These are phyloP conservation scores for Lolium multiflorum DNA, from an alignment of 176 grass and related monocot genomes.

Conservation along the genomic window DNA sequence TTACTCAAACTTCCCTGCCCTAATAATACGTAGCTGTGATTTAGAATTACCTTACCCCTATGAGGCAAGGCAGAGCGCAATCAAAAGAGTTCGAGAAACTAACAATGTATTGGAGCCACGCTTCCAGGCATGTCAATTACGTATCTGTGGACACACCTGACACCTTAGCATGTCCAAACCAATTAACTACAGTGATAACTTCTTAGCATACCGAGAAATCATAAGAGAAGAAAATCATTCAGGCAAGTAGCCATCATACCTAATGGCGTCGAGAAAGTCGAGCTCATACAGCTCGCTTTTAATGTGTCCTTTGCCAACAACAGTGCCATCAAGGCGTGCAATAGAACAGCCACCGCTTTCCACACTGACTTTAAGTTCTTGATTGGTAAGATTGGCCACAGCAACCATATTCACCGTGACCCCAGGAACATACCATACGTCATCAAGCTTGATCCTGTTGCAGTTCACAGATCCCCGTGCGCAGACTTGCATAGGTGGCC, in stretches of 20 bases:
- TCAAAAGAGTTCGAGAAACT: not conserved
- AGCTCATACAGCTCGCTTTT: not conserved
- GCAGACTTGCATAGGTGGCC: constrained; percentile 16
- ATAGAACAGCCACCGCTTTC: not conserved
- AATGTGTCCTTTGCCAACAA: not conserved
- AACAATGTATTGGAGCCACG: not conserved
- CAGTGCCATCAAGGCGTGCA: not conserved
- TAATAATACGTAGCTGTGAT: not conserved
- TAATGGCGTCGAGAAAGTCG: not conserved
- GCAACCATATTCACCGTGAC: not conserved
- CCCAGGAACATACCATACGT: constrained; percentile 29
- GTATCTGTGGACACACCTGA: not conserved
- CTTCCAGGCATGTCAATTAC: not conserved
- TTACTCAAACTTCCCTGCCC: not conserved
- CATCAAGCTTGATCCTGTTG: constrained; percentile 1
- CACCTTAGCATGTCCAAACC: not conserved
- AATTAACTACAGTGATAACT: not conserved
- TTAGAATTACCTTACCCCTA: not conserved
- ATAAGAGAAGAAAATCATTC: not conserved
- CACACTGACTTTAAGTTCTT: not conserved
- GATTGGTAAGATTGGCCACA: not conserved
- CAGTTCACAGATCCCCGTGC: constrained; percentile 14
- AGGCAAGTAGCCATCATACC: not conserved
- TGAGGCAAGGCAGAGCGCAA: not conserved
- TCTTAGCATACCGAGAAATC: not conserved